These are phyloP conservation scores for Podospora fimiseda DNA, from an alignment of 495 filamentous ascomycete genomes.

Conservation along the genomic window DNA sequence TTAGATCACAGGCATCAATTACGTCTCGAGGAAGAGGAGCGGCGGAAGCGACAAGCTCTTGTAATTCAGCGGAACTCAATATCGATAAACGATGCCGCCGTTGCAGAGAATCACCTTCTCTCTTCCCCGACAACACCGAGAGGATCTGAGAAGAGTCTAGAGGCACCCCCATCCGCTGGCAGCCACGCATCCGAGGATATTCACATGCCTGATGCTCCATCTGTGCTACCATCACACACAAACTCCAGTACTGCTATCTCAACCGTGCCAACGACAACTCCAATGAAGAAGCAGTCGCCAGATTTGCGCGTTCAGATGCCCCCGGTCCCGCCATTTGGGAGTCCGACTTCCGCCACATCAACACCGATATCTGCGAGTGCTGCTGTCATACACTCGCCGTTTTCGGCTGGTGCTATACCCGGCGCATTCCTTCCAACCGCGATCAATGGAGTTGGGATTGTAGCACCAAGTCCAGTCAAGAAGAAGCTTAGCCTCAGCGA, in stretches of 20 bases:
- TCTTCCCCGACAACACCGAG: slow-evolving; percentile 16
- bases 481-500: slow-evolving; percentile 73
- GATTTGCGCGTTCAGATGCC: slow-evolving; percentile 50
- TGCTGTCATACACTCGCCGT: slow-evolving; percentile 48
- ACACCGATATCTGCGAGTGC: slow-evolving; percentile 41
- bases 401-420: slow-evolving; percentile 28
- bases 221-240: slow-evolving; percentile 5
- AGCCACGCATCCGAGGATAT: slow-evolving; percentile 15
- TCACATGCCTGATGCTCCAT: slow-evolving; percentile 22
- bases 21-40: slow-evolving; percentile 31
- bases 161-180: slow-evolving; percentile 3
- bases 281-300: slow-evolving; percentile 31
- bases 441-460: slow-evolving; percentile 34
- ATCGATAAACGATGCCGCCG: slow-evolving; percentile 32
- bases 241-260: slow-evolving; percentile 9
- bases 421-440: slow-evolving; percentile 39
- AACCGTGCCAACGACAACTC: too few relatives aligned
- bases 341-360: slow-evolving; percentile 24
- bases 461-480: slow-evolving; percentile 55
- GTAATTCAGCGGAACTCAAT: slow-evolving; percentile 16
- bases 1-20: slow-evolving; percentile 40
- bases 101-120: slow-evolving; percentile 8
- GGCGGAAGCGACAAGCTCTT: slow-evolving; percentile 16
- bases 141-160: slow-evolving; percentile 12
- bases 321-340: slow-evolving; percentile 36